Evolutionary conservation across 495 filamentous ascomycete species (phyloP), one percentile per base, ranked within the genome.

Genomic region (Chlorociboria aeruginascens): DNA sequence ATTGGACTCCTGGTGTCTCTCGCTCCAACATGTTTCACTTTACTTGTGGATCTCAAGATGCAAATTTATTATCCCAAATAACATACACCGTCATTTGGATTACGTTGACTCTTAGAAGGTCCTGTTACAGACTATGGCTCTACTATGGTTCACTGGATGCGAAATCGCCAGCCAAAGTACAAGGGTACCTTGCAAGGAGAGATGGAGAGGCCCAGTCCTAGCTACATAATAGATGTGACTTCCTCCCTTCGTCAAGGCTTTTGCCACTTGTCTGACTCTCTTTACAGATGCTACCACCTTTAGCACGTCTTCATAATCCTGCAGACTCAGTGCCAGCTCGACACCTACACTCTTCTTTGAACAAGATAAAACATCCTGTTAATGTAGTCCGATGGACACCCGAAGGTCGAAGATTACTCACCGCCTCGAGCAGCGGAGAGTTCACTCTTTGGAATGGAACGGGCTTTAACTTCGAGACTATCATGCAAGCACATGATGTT

Each of bases 361-460:
- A 95, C 71, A 98, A 98, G 62, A 87, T 90, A 51, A 94, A 94
- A 58, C 92, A 97, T 48, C 92, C 92, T 0, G 85, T 98, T 58
- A 95, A 95, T 36, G 85, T 95, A n/a, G 88, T 98, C 38, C 73
- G 84, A 67, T 98, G 92, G 92, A 98, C 92, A 3, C 92, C 92
- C 0, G 92, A 98, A 67, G 92, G 92, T 33, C 78, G 92, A 51
- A 72, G 92, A 50, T 66, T 98, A 39, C 72, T 98, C 57, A 97
- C 92, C 0, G 92, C 86, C 16, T 90, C 86, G 1, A 90, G 87
- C 60, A 97, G 89, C 58, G 92, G 92, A 47, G 92, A 98, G 62
- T 98, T 98, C 56, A 98, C 93, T 40, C 67, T 98, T 3, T 98
- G 92, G 92, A 98, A 98, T 63, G 92, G 92, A 49, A 96, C 87